phyloP scores from a whole-genome alignment of 2,329 filamentous ascomycete species.

The Fusarium foetens region DNA sequence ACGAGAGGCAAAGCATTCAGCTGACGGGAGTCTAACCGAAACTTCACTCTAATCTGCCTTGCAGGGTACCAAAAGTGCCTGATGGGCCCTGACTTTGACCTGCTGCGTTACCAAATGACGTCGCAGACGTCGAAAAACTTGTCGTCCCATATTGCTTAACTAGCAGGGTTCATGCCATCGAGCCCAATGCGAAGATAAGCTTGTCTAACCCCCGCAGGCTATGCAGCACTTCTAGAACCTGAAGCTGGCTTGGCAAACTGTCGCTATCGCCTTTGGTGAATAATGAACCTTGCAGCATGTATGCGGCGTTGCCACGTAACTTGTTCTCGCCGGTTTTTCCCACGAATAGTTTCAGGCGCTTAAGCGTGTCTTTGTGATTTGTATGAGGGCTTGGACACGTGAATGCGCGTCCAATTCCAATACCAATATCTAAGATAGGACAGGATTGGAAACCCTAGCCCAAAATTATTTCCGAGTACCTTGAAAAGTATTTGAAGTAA shows the following conservation, averaged over 20 bases:
- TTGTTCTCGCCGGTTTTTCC: too few relatives aligned
- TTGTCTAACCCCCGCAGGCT: not conserved
- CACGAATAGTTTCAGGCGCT: too few relatives aligned
- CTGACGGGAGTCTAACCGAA: not conserved
- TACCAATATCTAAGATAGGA: too few relatives aligned
- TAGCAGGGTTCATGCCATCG: not conserved
- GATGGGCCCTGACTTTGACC: not conserved
- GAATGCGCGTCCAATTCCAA: too few relatives aligned
- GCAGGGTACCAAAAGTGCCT: not conserved
- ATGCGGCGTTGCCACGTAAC: not conserved
- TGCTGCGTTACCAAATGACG: not conserved
- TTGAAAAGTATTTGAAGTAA: rapidly evolving
- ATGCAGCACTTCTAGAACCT: not conserved
- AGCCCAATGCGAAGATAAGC: not conserved
- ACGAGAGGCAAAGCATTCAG: not conserved
- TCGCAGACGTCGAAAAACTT: rapidly evolving
- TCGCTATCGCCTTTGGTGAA: too few relatives aligned
- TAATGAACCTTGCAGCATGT: not conserved
- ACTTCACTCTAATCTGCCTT: not conserved
- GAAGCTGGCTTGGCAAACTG: not conserved
- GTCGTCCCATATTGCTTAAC: not conserved
- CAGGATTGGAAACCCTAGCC: too few relatives aligned
- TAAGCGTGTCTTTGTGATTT: too few relatives aligned
- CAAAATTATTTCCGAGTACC: too few relatives aligned
- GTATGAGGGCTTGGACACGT: too few relatives aligned